Percentiles rank a stretch among this genome's conserved stretches.
phyloP scores from a whole-genome alignment of 1,284 basidiomycete genomes.

The Trichosporon inkin region DNA sequence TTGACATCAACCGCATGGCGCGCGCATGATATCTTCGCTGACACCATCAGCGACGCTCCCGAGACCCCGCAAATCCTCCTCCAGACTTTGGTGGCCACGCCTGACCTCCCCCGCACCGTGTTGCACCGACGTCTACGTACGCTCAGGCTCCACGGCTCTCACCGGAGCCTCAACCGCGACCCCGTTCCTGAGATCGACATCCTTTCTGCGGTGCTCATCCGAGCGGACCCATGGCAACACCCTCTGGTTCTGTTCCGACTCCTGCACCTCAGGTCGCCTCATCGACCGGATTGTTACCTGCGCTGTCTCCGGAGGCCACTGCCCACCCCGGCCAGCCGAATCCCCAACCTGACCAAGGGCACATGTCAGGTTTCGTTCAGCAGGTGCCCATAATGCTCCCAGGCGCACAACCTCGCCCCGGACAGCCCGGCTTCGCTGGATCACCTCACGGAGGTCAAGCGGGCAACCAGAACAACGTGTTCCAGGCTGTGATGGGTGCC shows the following conservation, averaged over 20 bases:
- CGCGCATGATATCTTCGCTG: conserved; percentile 1
- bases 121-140: not conserved
- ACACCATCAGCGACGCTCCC: not conserved
- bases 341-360: not conserved
- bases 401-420: conserved; percentile 1
- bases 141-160: not conserved
- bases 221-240: conserved; percentile 2
- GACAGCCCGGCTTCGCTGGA: not conserved
- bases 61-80: not conserved
- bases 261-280: not conserved
- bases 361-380: not conserved
- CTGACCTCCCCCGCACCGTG: too few relatives aligned
- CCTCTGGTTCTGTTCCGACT: not conserved
- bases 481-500: conserved; percentile 43
- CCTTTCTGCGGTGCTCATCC: not conserved
- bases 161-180: not conserved
- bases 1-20: not conserved
- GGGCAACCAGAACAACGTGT: conserved; percentile 31
- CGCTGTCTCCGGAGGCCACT: not conserved
- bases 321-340: not conserved
- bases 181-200: not conserved
- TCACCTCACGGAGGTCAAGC: not conserved
- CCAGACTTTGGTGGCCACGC: not conserved
- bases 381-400: conserved; percentile 8
- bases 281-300: not conserved